A percentile compares a stretch with the other conserved stretches of the same genome.
phyloP scores from a whole-genome alignment of 2,329 filamentous ascomycete species.

The Oidium heveae region DNA sequence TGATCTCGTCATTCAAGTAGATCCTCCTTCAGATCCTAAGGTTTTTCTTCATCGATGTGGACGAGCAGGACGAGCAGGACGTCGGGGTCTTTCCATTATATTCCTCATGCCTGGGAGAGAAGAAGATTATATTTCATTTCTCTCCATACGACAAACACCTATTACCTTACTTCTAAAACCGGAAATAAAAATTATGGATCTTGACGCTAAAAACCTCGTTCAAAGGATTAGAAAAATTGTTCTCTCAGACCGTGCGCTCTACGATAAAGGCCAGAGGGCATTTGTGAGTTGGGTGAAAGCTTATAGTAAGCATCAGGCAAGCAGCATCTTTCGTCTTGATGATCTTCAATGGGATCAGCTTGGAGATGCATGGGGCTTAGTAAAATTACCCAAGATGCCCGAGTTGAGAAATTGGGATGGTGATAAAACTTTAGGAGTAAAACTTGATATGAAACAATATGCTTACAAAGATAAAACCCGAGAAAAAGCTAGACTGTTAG shows the following conservation, averaged over 20 bases:
- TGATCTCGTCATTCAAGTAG: constrained; percentile 73
- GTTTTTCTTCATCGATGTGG: constrained; percentile 88
- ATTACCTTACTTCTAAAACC: constrained; percentile 37
- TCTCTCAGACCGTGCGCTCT: constrained; percentile 23
- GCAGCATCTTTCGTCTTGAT: constrained; percentile 62
- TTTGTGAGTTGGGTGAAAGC: constrained; percentile 87
- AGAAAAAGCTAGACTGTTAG: constrained; percentile 36
- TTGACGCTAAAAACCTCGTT: constrained; percentile 32
- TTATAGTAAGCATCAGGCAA: constrained; percentile 75
- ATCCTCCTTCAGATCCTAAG: constrained; percentile 70
- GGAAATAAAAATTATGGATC: constrained; percentile 27
- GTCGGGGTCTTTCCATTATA: constrained; percentile 62
- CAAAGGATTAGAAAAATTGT: constrained; percentile 35
- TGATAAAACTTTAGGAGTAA: constrained; percentile 34
- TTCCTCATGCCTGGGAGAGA: constrained; percentile 68
- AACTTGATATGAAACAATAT: constrained; percentile 41
- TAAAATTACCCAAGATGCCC: constrained; percentile 81
- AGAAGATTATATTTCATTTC: constrained; percentile 71
- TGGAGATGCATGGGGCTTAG: constrained; percentile 60
- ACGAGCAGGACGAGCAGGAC: constrained; percentile 67
- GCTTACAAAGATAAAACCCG: constrained; percentile 47
- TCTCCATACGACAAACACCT: constrained; percentile 70
- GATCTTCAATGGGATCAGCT: constrained; percentile 72
- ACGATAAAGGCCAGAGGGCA: constrained; percentile 72
- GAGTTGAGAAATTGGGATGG: constrained; percentile 54